These are phyloP conservation scores for Salix exigua DNA, from an alignment of 345 rosid genomes.

Conservation along the genomic window DNA sequence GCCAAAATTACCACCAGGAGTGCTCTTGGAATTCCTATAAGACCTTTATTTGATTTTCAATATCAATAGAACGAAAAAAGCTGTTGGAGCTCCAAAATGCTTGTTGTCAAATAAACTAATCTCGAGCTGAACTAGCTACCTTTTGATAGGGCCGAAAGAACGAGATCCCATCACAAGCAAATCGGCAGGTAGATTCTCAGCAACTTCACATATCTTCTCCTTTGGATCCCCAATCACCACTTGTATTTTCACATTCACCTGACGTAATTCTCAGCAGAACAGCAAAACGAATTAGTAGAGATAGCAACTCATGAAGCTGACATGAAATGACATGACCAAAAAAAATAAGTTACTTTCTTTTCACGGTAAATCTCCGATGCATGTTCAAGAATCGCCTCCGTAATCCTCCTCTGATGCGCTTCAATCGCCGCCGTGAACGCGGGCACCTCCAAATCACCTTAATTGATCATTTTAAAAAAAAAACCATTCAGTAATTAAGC, in stretches of 20 bases:
- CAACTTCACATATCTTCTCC: slow-evolving; percentile 76
- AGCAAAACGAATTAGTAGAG: not conserved
- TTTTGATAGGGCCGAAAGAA: slow-evolving; percentile 75
- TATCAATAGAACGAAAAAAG: not conserved
- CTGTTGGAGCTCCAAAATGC: not conserved
- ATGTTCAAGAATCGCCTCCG: slow-evolving; percentile 52
- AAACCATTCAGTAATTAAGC: slow-evolving; percentile 1
- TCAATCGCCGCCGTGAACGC: slow-evolving; percentile 82
- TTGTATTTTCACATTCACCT: slow-evolving; percentile 63
- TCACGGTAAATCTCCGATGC: slow-evolving; percentile 59
- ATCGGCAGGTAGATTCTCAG: slow-evolving; percentile 58
- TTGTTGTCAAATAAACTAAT: not conserved
- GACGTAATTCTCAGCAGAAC: not conserved
- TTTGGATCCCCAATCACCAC: slow-evolving; percentile 79
- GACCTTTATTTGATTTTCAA: not conserved
- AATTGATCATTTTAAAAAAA: not conserved
- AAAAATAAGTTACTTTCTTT: slow-evolving; percentile 30
- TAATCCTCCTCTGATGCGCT: slow-evolving; percentile 76
- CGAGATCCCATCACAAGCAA: slow-evolving; percentile 83
- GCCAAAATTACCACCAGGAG: not conserved
- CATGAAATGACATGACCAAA: too few relatives aligned
- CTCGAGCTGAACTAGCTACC: slow-evolving; percentile 33
- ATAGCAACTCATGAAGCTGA: not conserved
- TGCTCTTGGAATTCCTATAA: too few relatives aligned
- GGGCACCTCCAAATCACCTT: slow-evolving; percentile 78